Evolutionary conservation across 2,329 filamentous ascomycete species (phyloP).

Genomic region (Nemania bipapillata): DNA sequence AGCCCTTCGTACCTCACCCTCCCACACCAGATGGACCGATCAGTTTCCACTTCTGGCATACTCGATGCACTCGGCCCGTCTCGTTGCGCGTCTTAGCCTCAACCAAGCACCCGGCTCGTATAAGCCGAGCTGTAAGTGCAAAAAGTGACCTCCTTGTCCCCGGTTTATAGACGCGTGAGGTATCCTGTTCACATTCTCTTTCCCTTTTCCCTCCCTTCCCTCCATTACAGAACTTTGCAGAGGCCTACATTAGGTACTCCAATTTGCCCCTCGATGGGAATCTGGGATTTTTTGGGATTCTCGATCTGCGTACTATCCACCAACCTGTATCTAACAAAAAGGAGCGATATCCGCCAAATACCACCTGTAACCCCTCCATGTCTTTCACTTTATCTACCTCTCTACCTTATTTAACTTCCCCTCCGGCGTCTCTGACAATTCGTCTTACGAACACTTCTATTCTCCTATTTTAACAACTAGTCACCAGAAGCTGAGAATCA

Average conservation of each 20-base stretch:
- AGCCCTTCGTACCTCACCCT: slow-evolving; percentile 28
- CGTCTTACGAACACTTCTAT: slow-evolving; percentile 1
- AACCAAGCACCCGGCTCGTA: slow-evolving; percentile 36
- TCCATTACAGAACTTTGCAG: slow-evolving; percentile 31
- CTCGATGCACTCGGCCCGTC: slow-evolving; percentile 39
- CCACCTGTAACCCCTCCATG: slow-evolving; percentile 15
- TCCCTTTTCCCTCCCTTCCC: slow-evolving; percentile 17
- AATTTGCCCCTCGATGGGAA: slow-evolving; percentile 34
- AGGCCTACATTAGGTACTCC: slow-evolving; percentile 31
- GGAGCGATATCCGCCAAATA: slow-evolving; percentile 28
- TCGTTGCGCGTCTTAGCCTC: slow-evolving; percentile 39
- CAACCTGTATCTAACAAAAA: slow-evolving; percentile 26
- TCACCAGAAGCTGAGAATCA: neutral
- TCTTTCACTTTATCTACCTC: neutral
- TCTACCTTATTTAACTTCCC: slow-evolving; percentile 13
- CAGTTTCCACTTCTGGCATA: slow-evolving; percentile 37
- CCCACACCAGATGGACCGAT: slow-evolving; percentile 32
- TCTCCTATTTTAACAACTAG: neutral
- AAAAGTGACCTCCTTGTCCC: slow-evolving; percentile 25
- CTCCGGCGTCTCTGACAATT: neutral
- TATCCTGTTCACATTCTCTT: slow-evolving; percentile 8
- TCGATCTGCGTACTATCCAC: slow-evolving; percentile 23
- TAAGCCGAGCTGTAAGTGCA: slow-evolving; percentile 32
- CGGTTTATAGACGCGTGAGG: slow-evolving; percentile 24
- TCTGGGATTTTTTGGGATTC: slow-evolving; percentile 16